phyloP scores from a whole-genome alignment of 2,329 filamentous ascomycete genomes.

The Penicillium digitatum region DNA sequence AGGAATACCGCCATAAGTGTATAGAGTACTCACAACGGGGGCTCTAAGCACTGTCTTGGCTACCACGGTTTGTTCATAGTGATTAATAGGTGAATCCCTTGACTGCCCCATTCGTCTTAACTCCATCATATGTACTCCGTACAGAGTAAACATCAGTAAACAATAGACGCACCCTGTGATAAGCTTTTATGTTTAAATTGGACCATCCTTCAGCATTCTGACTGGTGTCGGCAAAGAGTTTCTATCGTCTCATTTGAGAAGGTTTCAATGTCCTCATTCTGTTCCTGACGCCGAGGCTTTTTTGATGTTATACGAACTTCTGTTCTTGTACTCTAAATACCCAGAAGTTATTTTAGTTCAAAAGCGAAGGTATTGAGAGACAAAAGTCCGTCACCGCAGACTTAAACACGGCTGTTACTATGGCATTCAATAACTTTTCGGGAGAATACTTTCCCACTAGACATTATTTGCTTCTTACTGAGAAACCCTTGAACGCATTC shows the following conservation, averaged over 20 bases:
- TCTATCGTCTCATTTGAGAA: background rate
- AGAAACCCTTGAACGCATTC: background rate
- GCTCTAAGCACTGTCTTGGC: too few species aligned
- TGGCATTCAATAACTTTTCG: background rate
- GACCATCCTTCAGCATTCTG: background rate
- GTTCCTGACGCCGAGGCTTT: background rate
- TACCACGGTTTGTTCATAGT: background rate
- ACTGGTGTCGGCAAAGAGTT: slow-evolving; percentile 8
- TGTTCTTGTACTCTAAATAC: background rate
- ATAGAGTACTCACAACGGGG: background rate
- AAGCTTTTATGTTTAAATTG: background rate
- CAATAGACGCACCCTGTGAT: too few species aligned
- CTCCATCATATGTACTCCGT: too few species aligned
- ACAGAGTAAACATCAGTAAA: too few species aligned
- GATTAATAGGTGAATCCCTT: too few species aligned
- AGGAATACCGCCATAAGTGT: background rate
- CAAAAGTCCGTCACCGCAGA: background rate
- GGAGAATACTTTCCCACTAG: slow-evolving; percentile 12
- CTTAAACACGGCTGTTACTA: background rate
- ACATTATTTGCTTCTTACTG: background rate
- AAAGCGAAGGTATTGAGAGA: background rate
- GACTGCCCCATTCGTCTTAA: too few species aligned
- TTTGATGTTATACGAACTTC: background rate
- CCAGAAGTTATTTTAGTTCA: background rate
- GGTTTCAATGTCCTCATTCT: background rate